phyloP scores from a whole-genome alignment of 805 yeast genomes.

The Spathaspora hagerdaliae region DNA sequence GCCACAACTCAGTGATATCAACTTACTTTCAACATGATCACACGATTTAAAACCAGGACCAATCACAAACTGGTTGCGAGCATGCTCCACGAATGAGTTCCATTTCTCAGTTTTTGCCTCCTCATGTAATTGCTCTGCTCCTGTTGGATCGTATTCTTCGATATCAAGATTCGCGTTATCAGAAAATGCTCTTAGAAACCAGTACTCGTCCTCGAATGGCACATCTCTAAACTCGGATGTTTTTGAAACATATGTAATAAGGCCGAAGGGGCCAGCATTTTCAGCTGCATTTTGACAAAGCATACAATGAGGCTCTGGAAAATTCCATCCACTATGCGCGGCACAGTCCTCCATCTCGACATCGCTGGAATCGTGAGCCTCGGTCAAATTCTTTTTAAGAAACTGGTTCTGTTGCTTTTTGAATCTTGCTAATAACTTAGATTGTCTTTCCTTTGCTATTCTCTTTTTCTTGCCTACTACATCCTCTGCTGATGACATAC shows the following conservation, averaged over 20 bases:
- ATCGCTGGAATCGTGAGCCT: constrained; percentile 26
- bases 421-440: constrained; percentile 70
- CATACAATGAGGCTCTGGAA: constrained; percentile 73
- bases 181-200: constrained; percentile 63
- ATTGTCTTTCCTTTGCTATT: constrained; percentile 65
- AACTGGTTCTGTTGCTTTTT: constrained; percentile 77
- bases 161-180: constrained; percentile 40
- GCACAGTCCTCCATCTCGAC: constrained; percentile 38
- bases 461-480: constrained; percentile 60
- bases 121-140: constrained; percentile 3
- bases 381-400: constrained; percentile 37
- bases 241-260: constrained; percentile 58
- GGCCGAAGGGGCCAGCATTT: constrained; percentile 67
- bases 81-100: constrained; percentile 30
- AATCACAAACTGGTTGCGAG: constrained; percentile 40
- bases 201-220: constrained; percentile 60
- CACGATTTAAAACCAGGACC: constrained; percentile 70
- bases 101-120: constrained; percentile 26
- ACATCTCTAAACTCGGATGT: constrained; percentile 59
- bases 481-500: constrained; percentile 16
- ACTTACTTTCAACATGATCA: constrained; percentile 35
- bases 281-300: constrained; percentile 75
- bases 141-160: constrained; percentile 22
- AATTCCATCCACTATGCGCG: constrained; percentile 49
- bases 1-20: constrained; percentile 75